phyloP scores from a whole-genome alignment of 2,329 filamentous ascomycete species.

The Paraphaeosphaeria sporulosa region DNA sequence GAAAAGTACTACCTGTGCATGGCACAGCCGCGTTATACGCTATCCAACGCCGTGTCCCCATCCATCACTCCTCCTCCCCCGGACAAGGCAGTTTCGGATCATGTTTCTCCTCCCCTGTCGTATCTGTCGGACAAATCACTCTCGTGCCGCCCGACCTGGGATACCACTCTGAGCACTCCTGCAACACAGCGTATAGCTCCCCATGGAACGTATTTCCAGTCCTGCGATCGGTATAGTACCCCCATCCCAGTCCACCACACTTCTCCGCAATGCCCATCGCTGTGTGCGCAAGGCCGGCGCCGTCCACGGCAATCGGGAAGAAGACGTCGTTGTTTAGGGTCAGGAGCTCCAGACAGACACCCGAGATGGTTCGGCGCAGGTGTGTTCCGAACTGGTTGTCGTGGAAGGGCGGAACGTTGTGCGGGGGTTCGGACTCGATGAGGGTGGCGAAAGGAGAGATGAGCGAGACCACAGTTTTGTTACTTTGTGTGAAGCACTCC shows the following conservation, averaged over 20 bases:
- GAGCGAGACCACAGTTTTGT: neutral
- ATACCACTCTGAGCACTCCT: neutral
- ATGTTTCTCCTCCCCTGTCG: neutral
- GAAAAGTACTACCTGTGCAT: neutral
- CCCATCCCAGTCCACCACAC: conserved; percentile 2
- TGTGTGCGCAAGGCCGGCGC: conserved; percentile 1
- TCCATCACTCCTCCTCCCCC: neutral
- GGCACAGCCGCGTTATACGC: no score
- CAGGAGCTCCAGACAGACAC: neutral
- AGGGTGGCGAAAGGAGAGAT: neutral
- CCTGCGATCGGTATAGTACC: neutral
- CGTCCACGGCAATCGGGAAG: neutral
- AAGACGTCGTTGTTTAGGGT: neutral
- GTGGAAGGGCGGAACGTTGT: neutral
- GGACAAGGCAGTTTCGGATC: conserved; percentile 6
- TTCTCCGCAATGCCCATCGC: neutral
- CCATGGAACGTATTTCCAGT: conserved; percentile 1
- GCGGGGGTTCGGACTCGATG: neutral
- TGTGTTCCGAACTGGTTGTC: neutral
- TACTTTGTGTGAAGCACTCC: neutral
- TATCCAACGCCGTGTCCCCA: no score
- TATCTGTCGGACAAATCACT: conserved; percentile 1
- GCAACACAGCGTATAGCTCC: neutral
- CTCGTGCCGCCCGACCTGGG: neutral
- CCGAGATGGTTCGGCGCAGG: neutral